These are phyloP conservation scores for Botryotinia convoluta DNA, from an alignment of 2,329 filamentous ascomycete genomes.

Conservation along the genomic window DNA sequence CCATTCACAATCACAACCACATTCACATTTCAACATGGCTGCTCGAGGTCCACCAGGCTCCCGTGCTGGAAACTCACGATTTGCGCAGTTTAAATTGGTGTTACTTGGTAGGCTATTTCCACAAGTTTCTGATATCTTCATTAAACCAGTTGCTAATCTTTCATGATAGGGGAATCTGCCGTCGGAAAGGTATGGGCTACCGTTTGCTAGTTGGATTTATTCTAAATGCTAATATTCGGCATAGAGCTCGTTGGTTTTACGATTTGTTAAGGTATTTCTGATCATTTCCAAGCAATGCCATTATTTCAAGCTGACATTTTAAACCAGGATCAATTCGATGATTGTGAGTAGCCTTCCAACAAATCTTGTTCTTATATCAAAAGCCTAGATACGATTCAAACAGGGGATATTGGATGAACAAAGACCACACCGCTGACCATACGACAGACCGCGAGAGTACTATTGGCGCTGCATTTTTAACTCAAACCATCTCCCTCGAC, in stretches of 20 bases:
- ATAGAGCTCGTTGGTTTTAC: slow-evolving; percentile 93
- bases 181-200: slow-evolving; percentile 82
- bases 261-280: slow-evolving; percentile 88
- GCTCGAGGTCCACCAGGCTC: slow-evolving; percentile 68
- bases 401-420: background rate
- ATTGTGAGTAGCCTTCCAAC: slow-evolving; percentile 40
- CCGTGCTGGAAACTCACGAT: slow-evolving; percentile 72
- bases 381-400: background rate
- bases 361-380: background rate
- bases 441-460: slow-evolving; percentile 34
- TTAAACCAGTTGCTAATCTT: slow-evolving; percentile 40
- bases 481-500: slow-evolving; percentile 97
- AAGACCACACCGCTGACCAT: slow-evolving; percentile 9
- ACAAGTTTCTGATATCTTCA: background rate
- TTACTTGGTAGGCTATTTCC: slow-evolving; percentile 70
- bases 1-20: slow-evolving; percentile 15
- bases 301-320: slow-evolving; percentile 13
- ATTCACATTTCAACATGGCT: slow-evolving; percentile 62
- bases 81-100: slow-evolving; percentile 99
- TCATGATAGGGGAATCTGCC: slow-evolving; percentile 80
- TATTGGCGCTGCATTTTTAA: slow-evolving; percentile 85
- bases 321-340: slow-evolving; percentile 92
- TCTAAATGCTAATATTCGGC: slow-evolving; percentile 27
- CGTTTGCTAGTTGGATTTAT: slow-evolving; percentile 7
- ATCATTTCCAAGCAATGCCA: background rate